These are phyloP conservation scores for Pseudophaeomoniella oleicola DNA, from an alignment of 2,329 filamentous ascomycete species.

Conservation along the genomic window DNA sequence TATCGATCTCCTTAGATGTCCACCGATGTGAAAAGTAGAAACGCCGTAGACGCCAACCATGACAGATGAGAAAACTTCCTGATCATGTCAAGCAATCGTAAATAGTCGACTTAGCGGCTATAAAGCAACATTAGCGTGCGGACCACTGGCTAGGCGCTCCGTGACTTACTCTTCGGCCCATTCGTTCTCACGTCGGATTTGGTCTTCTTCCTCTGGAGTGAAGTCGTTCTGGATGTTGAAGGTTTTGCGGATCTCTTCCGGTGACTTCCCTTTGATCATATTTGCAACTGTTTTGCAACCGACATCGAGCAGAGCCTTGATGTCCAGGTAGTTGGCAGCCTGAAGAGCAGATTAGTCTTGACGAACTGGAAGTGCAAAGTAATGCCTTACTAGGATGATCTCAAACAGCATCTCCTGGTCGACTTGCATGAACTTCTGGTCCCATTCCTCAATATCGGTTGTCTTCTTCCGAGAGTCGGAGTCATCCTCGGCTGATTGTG, in stretches of 20 bases:
- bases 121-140: slow-evolving; percentile 6
- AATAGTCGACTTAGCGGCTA: slow-evolving; percentile 43
- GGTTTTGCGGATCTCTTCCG: slow-evolving; percentile 97
- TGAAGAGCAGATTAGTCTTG: slow-evolving; percentile 20
- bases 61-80: no score
- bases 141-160: neutral
- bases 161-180: slow-evolving; percentile 63
- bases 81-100: no score
- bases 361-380: slow-evolving; percentile 1
- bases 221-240: slow-evolving; percentile 99
- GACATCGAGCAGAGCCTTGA: slow-evolving; percentile 93
- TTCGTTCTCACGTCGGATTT: slow-evolving; percentile 84
- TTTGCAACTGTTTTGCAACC: slow-evolving; percentile 99
- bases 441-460: slow-evolving; percentile 98
- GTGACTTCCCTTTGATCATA: slow-evolving; percentile 99
- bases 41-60: neutral
- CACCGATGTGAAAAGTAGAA: no score
- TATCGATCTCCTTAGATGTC: no score
- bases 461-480: slow-evolving; percentile 94
- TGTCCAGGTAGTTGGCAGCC: slow-evolving; percentile 97
- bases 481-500: slow-evolving; percentile 72
- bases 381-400: slow-evolving; percentile 73
- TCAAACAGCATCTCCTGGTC: slow-evolving; percentile 99
- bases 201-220: slow-evolving; percentile 96
- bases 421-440: slow-evolving; percentile 99